These are phyloP conservation scores for Mortierella sp. DNA, from an alignment of 371 early-diverging fungal species.

Conservation along the genomic window DNA sequence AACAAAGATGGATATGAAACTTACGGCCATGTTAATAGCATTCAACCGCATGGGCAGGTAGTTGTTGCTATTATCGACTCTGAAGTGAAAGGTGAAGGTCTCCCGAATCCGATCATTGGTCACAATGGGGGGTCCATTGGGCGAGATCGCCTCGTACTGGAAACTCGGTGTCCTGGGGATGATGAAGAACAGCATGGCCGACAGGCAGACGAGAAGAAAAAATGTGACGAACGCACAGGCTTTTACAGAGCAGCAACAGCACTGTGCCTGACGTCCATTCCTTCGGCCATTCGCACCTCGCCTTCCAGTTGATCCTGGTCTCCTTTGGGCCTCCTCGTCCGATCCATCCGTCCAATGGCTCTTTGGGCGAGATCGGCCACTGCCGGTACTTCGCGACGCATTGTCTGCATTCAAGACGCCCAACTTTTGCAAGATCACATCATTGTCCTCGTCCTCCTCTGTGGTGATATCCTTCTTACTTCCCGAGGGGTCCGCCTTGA, in stretches of 20 bases:
- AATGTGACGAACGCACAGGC: slow-evolving; percentile 20
- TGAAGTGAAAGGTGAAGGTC: slow-evolving; percentile 26
- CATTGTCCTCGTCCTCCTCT: slow-evolving; percentile 37
- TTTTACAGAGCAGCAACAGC: slow-evolving; percentile 31
- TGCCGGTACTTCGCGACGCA: slow-evolving; percentile 13
- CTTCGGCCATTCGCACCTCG: slow-evolving; percentile 1
- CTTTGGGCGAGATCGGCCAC: slow-evolving; percentile 33
- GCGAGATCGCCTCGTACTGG: slow-evolving; percentile 23
- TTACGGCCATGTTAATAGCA: slow-evolving; percentile 24
- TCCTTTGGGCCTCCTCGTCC: slow-evolving; percentile 24
- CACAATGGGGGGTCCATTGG: slow-evolving; percentile 2
- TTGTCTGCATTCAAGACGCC: slow-evolving; percentile 26
- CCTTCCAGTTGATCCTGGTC: slow-evolving; percentile 1
- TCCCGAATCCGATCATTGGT: slow-evolving; percentile 28
- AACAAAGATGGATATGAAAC: background rate
- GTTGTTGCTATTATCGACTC: slow-evolving; percentile 30
- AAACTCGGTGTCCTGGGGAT: slow-evolving; percentile 30
- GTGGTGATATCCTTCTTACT: slow-evolving; percentile 19
- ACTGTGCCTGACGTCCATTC: slow-evolving; percentile 5
- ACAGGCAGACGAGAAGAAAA: slow-evolving; percentile 13
- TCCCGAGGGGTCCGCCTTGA: slow-evolving; percentile 32
- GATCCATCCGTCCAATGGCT: slow-evolving; percentile 47
- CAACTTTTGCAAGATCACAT: slow-evolving; percentile 42
- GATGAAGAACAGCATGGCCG: slow-evolving; percentile 29
- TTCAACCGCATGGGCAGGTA: slow-evolving; percentile 35